phyloP scores from a whole-genome alignment of 306 rosid species.

The Delonix regia region DNA sequence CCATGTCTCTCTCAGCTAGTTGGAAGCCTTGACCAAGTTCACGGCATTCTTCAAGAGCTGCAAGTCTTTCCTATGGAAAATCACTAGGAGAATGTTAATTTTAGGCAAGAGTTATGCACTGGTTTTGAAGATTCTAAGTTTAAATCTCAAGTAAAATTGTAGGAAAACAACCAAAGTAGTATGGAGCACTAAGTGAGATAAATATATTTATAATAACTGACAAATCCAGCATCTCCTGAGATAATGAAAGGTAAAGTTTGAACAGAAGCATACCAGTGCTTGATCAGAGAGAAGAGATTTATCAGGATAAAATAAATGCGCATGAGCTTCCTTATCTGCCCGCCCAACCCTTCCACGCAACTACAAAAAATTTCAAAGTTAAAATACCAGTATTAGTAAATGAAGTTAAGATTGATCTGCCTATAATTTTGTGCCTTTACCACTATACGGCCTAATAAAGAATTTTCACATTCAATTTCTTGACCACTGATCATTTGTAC shows the following conservation, averaged over 20 bases:
- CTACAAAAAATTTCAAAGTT: constrained; percentile 49
- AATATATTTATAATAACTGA: constrained; percentile 5
- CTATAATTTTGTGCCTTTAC: background rate
- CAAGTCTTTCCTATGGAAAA: constrained; percentile 79
- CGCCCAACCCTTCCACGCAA: constrained; percentile 98
- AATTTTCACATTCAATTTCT: constrained; percentile 15
- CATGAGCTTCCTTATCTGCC: constrained; percentile 97
- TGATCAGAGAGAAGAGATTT: constrained; percentile 75
- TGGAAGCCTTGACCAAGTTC: constrained; percentile 98
- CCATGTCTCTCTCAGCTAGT: constrained; percentile 98
- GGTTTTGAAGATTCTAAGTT: constrained; percentile 27
- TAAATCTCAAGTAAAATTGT: background rate
- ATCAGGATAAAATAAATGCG: constrained; percentile 84
- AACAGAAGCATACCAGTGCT: constrained; percentile 66
- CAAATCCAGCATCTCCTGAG: constrained; percentile 17
- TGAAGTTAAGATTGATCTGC: background rate
- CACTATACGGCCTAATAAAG: background rate
- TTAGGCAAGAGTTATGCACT: constrained; percentile 30
- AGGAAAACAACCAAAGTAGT: constrained; percentile 15
- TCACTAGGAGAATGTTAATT: constrained; percentile 44
- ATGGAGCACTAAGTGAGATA: background rate
- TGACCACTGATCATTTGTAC: background rate
- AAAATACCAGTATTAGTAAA: background rate
- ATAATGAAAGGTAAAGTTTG: constrained; percentile 32
- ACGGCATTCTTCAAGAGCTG: constrained; percentile 90